Evolutionary conservation across 495 filamentous ascomycete species (phyloP).

Genomic region (Thozetella sp.): DNA sequence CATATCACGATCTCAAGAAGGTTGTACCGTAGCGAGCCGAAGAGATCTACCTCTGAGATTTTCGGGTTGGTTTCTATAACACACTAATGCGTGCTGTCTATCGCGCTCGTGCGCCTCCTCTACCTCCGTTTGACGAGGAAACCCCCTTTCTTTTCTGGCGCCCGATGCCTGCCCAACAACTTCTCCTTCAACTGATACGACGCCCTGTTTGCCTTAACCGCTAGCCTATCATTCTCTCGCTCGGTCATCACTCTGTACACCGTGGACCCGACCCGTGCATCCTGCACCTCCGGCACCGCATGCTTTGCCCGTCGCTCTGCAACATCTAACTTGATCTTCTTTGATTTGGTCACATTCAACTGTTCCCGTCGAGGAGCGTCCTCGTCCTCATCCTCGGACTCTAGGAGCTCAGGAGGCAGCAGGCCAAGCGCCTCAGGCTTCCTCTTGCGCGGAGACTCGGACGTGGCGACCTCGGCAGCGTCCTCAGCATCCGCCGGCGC

Average conservation of each 20-base stretch:
- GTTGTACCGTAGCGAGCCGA: no score
- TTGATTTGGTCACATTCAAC: slow-evolving; percentile 19
- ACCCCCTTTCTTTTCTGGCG: slow-evolving; percentile 24
- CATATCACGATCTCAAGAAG: no score
- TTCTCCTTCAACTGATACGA: slow-evolving; percentile 28
- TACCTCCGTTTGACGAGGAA: slow-evolving; percentile 38
- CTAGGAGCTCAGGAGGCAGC: slow-evolving; percentile 46
- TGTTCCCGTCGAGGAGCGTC: slow-evolving; percentile 11
- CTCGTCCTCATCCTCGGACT: slow-evolving; percentile 41
- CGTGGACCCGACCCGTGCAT: slow-evolving; percentile 38
- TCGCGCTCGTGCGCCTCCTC: background rate
- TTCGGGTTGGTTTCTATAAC: background rate
- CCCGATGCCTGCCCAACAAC: slow-evolving; percentile 33
- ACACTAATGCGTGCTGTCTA: slow-evolving; percentile 6
- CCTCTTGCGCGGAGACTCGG: slow-evolving; percentile 16
- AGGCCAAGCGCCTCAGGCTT: slow-evolving; percentile 34
- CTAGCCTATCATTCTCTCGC: slow-evolving; percentile 27
- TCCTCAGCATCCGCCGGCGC: slow-evolving; percentile 17
- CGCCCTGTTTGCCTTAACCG: slow-evolving; percentile 37
- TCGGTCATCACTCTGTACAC: slow-evolving; percentile 39
- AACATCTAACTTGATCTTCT: slow-evolving; percentile 34
- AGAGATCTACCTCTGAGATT: no score
- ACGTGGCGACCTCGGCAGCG: slow-evolving; percentile 9
- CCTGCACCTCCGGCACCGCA: slow-evolving; percentile 28
- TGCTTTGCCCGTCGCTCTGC: slow-evolving; percentile 19